Percentiles rank a stretch among this genome's conserved stretches.
phyloP scores from a whole-genome alignment of 2,329 filamentous ascomycete species.

The Aspergillus persii region DNA sequence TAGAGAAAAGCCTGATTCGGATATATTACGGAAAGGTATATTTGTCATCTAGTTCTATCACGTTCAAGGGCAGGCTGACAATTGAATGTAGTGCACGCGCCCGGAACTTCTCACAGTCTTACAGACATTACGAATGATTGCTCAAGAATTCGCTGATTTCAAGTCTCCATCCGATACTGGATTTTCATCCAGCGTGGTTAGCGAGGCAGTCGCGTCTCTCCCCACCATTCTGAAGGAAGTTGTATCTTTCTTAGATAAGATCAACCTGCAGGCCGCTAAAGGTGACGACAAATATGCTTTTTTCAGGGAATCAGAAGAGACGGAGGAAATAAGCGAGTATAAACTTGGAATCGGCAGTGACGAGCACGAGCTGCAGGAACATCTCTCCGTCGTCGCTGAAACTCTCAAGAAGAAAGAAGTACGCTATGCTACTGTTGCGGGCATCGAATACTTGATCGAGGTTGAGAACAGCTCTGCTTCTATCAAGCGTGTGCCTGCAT shows the following conservation, averaged over 20 bases:
- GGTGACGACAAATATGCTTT: conserved; percentile 92
- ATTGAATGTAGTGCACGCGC: conserved; percentile 62
- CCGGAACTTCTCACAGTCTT: conserved; percentile 82
- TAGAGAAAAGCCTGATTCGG: conserved; percentile 88
- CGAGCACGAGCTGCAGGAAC: conserved; percentile 80
- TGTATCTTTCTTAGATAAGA: conserved; percentile 73
- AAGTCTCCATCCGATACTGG: conserved; percentile 64
- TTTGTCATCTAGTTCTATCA: neutral
- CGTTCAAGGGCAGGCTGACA: conserved; percentile 15
- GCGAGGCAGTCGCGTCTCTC: conserved; percentile 69
- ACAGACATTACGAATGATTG: conserved; percentile 79
- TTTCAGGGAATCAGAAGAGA: conserved; percentile 84
- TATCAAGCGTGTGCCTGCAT: conserved; percentile 84
- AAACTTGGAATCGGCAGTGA: conserved; percentile 90
- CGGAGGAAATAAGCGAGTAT: conserved; percentile 81
- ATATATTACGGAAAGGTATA: conserved; percentile 87
- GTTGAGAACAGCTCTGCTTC: conserved; percentile 70
- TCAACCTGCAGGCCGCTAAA: conserved; percentile 79
- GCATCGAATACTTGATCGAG: conserved; percentile 94
- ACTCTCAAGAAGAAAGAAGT: conserved; percentile 72
- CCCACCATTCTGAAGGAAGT: conserved; percentile 74
- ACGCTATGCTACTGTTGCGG: conserved; percentile 77
- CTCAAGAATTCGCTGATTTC: conserved; percentile 70
- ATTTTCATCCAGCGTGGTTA: conserved; percentile 69
- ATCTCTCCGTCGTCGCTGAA: conserved; percentile 68